phyloP scores from a whole-genome alignment of 495 filamentous ascomycete genomes.

The Durotheca rogersii region DNA sequence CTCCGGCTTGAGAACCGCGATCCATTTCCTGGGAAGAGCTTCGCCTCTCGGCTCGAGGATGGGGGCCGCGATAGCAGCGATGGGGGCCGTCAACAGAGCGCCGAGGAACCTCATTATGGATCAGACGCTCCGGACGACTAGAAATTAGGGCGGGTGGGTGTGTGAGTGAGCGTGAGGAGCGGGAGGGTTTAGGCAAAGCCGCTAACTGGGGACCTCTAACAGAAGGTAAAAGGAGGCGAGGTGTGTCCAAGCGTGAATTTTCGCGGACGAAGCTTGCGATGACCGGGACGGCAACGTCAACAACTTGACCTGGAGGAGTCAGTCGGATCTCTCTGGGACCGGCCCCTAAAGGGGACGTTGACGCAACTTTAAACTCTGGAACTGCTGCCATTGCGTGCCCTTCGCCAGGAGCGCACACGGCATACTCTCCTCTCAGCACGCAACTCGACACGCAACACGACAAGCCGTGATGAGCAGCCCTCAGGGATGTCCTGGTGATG shows the following conservation, averaged over 20 bases:
- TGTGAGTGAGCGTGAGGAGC: too few relatives aligned
- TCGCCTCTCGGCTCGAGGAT: slow-evolving; percentile 36
- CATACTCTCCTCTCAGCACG: slow-evolving; percentile 11
- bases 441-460: neutral
- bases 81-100: slow-evolving; percentile 17
- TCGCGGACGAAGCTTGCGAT: too few relatives aligned
- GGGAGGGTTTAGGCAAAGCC: neutral
- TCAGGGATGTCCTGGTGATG: slow-evolving; percentile 15
- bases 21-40: slow-evolving; percentile 53
- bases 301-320: too few relatives aligned
- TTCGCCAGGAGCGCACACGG: neutral
- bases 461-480: neutral
- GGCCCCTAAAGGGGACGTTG: slow-evolving; percentile 1
- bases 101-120: slow-evolving; percentile 32
- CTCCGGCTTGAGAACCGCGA: slow-evolving; percentile 54
- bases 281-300: too few relatives aligned
- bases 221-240: slow-evolving; percentile 4
- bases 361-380: slow-evolving; percentile 23
- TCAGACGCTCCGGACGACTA: slow-evolving; percentile 4
- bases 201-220: neutral
- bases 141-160: neutral
- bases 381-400: slow-evolving; percentile 11
- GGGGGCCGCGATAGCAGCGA: slow-evolving; percentile 32
- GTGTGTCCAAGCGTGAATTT: neutral
- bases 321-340: too few relatives aligned